A percentile compares a stretch with the other conserved stretches of the same genome.
phyloP scores from a whole-genome alignment of 768 basidiomycete species.

The Boletus rubropictus region DNA sequence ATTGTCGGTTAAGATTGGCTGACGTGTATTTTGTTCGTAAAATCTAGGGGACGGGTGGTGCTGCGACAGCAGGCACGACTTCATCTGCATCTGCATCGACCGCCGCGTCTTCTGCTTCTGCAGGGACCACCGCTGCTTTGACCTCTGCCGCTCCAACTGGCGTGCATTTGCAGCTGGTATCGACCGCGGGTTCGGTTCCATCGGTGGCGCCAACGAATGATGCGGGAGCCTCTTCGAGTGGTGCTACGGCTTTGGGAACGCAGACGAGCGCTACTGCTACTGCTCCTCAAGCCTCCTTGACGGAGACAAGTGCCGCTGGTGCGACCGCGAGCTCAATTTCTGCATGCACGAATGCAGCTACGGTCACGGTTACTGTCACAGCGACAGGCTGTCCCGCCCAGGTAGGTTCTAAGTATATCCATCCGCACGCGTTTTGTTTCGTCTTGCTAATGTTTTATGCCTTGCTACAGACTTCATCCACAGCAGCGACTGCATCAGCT shows the following conservation, averaged over 20 bases:
- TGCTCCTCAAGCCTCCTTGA: background rate
- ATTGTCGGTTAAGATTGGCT: background rate
- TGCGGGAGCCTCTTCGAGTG: background rate
- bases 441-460: background rate
- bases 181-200: background rate
- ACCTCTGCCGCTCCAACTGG: background rate
- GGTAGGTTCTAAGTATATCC: slow-evolving; percentile 3
- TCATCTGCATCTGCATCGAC: background rate
- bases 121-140: background rate
- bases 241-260: background rate
- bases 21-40: background rate
- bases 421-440: background rate
- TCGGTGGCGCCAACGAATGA: background rate
- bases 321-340: slow-evolving; percentile 1
- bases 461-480: background rate
- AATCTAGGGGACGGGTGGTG: slow-evolving; percentile 1
- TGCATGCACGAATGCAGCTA: background rate
- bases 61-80: background rate
- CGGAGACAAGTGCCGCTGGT: background rate
- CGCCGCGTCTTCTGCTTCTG: background rate
- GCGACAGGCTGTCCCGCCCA: slow-evolving; percentile 9
- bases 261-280: background rate
- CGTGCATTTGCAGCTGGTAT: background rate
- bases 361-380: slow-evolving; percentile 18
- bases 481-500: background rate